Conservation (phyloP, 352 stramenopile genomes). For the Thalassiosira ordinaria region DNA sequence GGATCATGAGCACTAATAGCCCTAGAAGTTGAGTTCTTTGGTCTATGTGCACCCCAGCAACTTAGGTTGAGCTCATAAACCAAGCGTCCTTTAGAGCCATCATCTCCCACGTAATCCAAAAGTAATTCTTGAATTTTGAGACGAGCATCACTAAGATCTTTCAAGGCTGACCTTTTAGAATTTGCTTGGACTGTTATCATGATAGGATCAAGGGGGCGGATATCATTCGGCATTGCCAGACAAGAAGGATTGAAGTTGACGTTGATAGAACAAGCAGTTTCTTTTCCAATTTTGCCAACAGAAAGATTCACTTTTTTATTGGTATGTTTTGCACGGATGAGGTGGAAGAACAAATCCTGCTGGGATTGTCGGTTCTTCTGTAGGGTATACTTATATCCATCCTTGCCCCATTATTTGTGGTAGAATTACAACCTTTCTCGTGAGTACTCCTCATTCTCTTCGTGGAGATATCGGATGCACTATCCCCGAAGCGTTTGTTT, state of each 20-base stretch:
- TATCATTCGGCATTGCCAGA: too few species aligned
- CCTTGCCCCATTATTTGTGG: not conserved
- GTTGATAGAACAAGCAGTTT: conserved; percentile 5
- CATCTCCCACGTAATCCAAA: conserved; percentile 1
- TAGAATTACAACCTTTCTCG: not conserved
- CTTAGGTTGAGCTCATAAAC: conserved; percentile 16
- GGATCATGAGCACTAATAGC: conserved; percentile 1
- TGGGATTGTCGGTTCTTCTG: conserved; percentile 1
- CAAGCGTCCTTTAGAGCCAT: conserved; percentile 23
- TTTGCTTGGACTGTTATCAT: not conserved
- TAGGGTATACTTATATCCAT: conserved; percentile 3
- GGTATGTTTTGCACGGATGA: conserved; percentile 2
- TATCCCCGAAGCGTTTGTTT: too few species aligned
- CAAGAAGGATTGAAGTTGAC: conserved; percentile 3
- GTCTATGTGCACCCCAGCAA: conserved; percentile 5
- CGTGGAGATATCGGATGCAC: not conserved
- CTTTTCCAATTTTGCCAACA: not conserved
- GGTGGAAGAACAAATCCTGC: conserved; percentile 14
- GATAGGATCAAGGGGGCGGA: not conserved
- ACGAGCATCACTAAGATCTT: not conserved
- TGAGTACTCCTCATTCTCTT: not conserved
- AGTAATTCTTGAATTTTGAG: conserved; percentile 18
- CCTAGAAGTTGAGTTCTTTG: conserved; percentile 18
- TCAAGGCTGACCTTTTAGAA: not conserved
- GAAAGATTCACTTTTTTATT: not conserved